These are phyloP conservation scores for Lithohypha guttulata DNA, from an alignment of 2,329 filamentous ascomycete species.

Conservation along the genomic window DNA sequence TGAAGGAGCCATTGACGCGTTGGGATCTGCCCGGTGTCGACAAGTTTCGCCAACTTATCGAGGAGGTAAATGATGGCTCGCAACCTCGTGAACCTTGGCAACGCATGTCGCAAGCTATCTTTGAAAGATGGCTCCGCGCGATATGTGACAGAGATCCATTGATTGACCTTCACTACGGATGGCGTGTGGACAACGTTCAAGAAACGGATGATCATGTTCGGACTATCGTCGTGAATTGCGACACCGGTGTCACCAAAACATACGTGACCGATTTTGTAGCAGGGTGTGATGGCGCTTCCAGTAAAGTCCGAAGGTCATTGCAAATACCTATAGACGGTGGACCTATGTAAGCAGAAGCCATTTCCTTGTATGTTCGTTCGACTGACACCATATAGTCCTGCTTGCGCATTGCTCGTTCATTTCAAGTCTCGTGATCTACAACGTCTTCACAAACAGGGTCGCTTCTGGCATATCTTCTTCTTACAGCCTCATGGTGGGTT, in stretches of 20 bases:
- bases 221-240: slow-evolving; percentile 15
- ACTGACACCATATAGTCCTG: slow-evolving; percentile 16
- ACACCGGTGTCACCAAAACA: slow-evolving; percentile 12
- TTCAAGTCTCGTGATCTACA: slow-evolving; percentile 26
- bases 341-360: slow-evolving; percentile 22
- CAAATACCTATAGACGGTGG: slow-evolving; percentile 23
- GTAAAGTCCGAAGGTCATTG: slow-evolving; percentile 20
- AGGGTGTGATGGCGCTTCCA: slow-evolving; percentile 25
- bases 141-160: slow-evolving; percentile 19
- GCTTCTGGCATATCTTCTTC: slow-evolving; percentile 28
- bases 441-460: slow-evolving; percentile 20
- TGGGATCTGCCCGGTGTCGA: slow-evolving; percentile 12
- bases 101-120: slow-evolving; percentile 26
- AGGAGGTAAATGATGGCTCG: slow-evolving; percentile 26
- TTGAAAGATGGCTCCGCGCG: slow-evolving; percentile 28
- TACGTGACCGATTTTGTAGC: slow-evolving; percentile 21
- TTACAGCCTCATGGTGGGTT: slow-evolving; percentile 7
- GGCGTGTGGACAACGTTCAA: slow-evolving; percentile 17
- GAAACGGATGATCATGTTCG: slow-evolving; percentile 18
- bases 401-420: slow-evolving; percentile 23
- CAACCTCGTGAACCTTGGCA: slow-evolving; percentile 26
- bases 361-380: not conserved
- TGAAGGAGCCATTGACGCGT: slow-evolving; percentile 9
- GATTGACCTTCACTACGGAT: slow-evolving; percentile 24
- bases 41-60: slow-evolving; percentile 18